These are phyloP conservation scores for Trichosporon ovoides DNA, from an alignment of 1,284 basidiomycete species.

Conservation along the genomic window DNA sequence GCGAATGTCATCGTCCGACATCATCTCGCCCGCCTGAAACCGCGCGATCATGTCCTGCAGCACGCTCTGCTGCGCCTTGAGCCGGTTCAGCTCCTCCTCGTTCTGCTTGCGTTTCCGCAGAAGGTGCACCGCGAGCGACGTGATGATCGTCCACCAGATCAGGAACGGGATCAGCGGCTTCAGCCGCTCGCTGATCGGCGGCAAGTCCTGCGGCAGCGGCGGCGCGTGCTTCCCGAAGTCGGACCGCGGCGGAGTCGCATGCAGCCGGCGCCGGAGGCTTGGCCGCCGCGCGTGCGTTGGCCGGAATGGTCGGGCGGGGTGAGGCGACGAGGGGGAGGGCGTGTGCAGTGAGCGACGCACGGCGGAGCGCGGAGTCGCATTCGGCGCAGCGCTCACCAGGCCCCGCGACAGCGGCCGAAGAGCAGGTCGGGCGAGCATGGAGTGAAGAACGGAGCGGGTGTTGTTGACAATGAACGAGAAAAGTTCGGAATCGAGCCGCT, in stretches of 20 bases:
- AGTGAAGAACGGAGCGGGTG: neutral
- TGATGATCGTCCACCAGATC: slow-evolving; percentile 46
- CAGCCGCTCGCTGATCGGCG: slow-evolving; percentile 40
- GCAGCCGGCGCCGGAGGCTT: neutral
- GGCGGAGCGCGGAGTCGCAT: neutral
- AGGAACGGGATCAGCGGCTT: slow-evolving; percentile 44
- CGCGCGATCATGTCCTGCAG: slow-evolving; percentile 31
- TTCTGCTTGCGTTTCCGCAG: slow-evolving; percentile 30
- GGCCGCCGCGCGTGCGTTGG: neutral
- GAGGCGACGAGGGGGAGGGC: neutral
- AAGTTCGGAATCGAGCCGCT: slow-evolving; percentile 1
- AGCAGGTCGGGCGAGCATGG: neutral
- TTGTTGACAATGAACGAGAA: neutral
- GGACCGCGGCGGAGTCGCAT: neutral
- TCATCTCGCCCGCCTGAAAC: slow-evolving; percentile 21
- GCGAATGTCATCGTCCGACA: slow-evolving; percentile 37
- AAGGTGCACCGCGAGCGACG: slow-evolving; percentile 42
- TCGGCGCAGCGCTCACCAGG: neutral
- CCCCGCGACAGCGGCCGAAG: neutral
- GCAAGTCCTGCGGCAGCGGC: slow-evolving; percentile 15
- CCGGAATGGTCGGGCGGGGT: neutral
- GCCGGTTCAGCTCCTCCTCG: slow-evolving; percentile 28
- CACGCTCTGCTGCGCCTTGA: slow-evolving; percentile 37
- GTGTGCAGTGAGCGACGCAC: neutral
- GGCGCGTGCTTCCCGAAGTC: neutral